A percentile compares a stretch with the other conserved stretches of the same genome.
phyloP scores from a whole-genome alignment of 179 eudicot genomes.

The Heliamphora ciliata region DNA sequence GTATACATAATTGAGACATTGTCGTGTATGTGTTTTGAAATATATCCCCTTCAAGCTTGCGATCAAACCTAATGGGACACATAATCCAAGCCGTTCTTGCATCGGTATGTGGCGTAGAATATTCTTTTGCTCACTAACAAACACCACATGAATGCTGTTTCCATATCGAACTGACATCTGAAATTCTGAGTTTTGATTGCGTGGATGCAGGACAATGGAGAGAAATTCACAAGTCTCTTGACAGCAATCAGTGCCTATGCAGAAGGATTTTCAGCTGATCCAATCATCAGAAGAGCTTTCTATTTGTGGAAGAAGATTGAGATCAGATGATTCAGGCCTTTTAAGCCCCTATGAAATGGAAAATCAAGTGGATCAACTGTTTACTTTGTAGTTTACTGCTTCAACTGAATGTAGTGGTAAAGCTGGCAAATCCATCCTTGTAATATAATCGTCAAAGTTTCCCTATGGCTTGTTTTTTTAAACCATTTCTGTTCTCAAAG shows the following conservation, averaged over 20 bases:
- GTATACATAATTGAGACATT: too few species aligned
- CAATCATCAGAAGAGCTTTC: conserved; percentile 60
- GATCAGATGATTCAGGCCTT: conserved; percentile 9
- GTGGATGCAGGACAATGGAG: conserved; percentile 70
- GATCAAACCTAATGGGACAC: neutral
- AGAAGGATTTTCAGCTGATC: conserved; percentile 90
- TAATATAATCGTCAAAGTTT: too few species aligned
- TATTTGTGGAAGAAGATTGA: conserved; percentile 84
- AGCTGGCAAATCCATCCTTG: neutral
- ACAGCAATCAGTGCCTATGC: conserved; percentile 93
- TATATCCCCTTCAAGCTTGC: neutral
- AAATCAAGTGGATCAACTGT: neutral
- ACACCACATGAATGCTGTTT: neutral
- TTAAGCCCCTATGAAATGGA: neutral
- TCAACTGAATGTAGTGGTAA: conserved; percentile 6
- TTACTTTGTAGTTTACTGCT: neutral
- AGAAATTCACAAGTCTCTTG: conserved; percentile 73
- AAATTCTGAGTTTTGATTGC: conserved; percentile 1
- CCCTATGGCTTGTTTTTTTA: too few species aligned
- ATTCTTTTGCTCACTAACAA: too few species aligned
- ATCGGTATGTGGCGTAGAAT: neutral
- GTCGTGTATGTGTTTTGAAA: neutral
- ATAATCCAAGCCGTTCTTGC: neutral
- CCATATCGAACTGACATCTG: neutral
- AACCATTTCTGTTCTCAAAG: too few species aligned